These are phyloP conservation scores for Arxiozyma slooffiae DNA, from an alignment of 1,139 yeast genomes.

Conservation along the genomic window DNA sequence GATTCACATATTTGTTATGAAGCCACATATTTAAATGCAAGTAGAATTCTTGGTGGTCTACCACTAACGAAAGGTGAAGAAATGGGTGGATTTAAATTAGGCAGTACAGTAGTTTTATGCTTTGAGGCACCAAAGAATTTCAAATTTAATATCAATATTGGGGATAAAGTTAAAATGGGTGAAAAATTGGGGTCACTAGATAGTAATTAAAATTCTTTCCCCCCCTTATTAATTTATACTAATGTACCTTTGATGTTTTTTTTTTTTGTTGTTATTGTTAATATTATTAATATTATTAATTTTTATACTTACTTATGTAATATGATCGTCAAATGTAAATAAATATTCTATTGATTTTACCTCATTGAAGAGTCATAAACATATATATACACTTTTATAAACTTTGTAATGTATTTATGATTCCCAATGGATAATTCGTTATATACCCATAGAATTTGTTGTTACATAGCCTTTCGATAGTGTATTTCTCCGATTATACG, in stretches of 20 bases:
- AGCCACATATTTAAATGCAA: constrained; percentile 81
- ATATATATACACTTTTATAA: background rate
- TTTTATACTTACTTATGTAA: background rate
- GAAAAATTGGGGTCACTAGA: constrained; percentile 62
- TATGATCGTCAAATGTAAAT: background rate
- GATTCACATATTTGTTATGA: constrained; percentile 79
- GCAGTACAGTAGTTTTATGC: constrained; percentile 89
- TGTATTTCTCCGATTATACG: constrained; percentile 11
- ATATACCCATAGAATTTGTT: constrained; percentile 18
- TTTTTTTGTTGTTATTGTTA: no score
- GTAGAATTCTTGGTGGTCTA: constrained; percentile 70
- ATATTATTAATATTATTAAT: no score
- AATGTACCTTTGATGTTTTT: background rate
- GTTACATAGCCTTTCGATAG: constrained; percentile 23
- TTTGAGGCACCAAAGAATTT: constrained; percentile 89
- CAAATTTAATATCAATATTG: constrained; percentile 56
- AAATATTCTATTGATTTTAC: background rate
- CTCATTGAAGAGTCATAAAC: background rate
- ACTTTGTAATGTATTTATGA: constrained; percentile 22
- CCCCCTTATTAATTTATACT: no score
- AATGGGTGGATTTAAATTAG: constrained; percentile 94
- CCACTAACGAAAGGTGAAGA: constrained; percentile 89
- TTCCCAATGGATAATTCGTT: constrained; percentile 20
- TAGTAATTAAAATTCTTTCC: no score
- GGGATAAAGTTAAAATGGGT: constrained; percentile 79